Conservation (phyloP, 345 rosid species). For the Populus ilicifolia region DNA sequence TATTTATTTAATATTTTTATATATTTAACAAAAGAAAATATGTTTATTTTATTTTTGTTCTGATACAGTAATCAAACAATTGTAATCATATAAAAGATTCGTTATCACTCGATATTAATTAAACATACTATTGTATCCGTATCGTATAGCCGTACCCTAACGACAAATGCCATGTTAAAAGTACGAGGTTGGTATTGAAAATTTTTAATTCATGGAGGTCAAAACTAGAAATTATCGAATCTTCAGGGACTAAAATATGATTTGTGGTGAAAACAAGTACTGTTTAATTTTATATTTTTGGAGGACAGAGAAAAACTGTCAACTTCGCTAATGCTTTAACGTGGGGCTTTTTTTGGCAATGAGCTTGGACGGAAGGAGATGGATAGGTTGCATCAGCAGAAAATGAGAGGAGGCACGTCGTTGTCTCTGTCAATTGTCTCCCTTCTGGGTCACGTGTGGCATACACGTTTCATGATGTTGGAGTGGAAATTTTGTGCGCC, state of each 20-base stretch:
- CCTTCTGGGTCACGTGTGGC: conserved; percentile 8
- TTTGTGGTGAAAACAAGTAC: not conserved
- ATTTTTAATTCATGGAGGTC: not conserved
- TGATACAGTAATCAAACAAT: too few species aligned
- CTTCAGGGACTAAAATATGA: not conserved
- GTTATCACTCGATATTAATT: too few species aligned
- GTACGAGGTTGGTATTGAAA: not conserved
- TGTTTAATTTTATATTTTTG: not conserved
- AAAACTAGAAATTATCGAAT: not conserved
- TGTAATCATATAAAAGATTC: too few species aligned
- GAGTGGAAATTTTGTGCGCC: not conserved
- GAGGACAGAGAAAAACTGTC: conserved; percentile 16
- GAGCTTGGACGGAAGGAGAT: conserved; percentile 12
- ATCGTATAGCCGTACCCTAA: not conserved
- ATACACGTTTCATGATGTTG: conserved; percentile 6
- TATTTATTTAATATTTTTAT: too few species aligned
- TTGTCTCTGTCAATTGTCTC: conserved; percentile 7
- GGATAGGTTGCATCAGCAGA: conserved; percentile 24
- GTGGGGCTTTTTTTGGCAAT: conserved; percentile 9
- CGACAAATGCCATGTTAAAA: not conserved
- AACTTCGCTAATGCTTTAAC: conserved; percentile 14
- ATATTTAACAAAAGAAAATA: too few species aligned
- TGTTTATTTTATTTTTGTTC: too few species aligned
- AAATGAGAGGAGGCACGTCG: conserved; percentile 22
- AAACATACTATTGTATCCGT: not conserved